Percentiles rank a stretch among this genome's conserved stretches.
phyloP scores from a whole-genome alignment of 2,329 filamentous ascomycete genomes.

The Incumbomyces lentus region DNA sequence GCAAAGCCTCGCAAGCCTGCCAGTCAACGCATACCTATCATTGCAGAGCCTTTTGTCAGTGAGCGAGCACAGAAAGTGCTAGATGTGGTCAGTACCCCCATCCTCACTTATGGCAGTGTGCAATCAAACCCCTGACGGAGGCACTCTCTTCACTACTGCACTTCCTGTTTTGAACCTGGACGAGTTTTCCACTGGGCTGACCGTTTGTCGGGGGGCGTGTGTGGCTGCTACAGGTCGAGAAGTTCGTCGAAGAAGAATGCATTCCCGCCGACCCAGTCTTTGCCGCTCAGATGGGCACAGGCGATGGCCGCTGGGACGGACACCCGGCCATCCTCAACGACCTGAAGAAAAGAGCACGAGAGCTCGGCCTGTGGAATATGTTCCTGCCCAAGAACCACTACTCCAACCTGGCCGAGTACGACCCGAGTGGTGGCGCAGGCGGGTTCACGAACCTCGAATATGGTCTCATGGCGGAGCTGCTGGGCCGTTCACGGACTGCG shows the following conservation, averaged over 20 bases:
- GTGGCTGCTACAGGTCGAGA: slow-evolving; percentile 56
- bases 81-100: slow-evolving; percentile 49
- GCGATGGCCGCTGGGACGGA: slow-evolving; percentile 63
- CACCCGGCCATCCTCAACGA: slow-evolving; percentile 77
- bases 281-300: slow-evolving; percentile 66
- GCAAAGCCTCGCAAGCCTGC: slow-evolving; percentile 26
- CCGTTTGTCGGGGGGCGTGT: too few species aligned
- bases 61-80: slow-evolving; percentile 73
- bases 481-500: slow-evolving; percentile 74
- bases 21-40: slow-evolving; percentile 44
- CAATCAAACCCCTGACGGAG: too few species aligned
- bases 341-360: slow-evolving; percentile 70
- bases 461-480: slow-evolving; percentile 88
- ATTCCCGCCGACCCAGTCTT: slow-evolving; percentile 73
- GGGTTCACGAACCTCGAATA: slow-evolving; percentile 86
- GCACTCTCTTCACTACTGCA: too few species aligned
- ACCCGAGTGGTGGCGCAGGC: slow-evolving; percentile 49
- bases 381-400: slow-evolving; percentile 93
- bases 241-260: slow-evolving; percentile 94
- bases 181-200: too few species aligned
- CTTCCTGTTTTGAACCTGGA: too few species aligned
- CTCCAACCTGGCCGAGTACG: slow-evolving; percentile 51
- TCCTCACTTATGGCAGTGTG: too few species aligned
- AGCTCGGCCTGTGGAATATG: slow-evolving; percentile 93
- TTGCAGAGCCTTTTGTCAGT: slow-evolving; percentile 59